Base-by-base conservation (phyloP, 192 early-diverging fungal species). In the Entophlyctis luteolus region DNA sequence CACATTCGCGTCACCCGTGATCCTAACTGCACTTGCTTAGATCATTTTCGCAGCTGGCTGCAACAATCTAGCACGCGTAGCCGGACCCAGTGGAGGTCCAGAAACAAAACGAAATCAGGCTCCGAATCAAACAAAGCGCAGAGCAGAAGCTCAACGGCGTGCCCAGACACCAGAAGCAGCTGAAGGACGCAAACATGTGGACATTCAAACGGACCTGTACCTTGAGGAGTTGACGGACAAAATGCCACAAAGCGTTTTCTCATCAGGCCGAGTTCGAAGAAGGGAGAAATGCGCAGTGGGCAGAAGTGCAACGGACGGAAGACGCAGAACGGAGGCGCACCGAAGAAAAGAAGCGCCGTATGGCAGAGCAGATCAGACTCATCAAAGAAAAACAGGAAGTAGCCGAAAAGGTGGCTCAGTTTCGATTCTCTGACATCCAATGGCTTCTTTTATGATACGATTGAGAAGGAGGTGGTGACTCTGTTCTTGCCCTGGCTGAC, bases 171-270 rank as follows among this genome's bases (percentile, higher is more conserved):
- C 84, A 8, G 84, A 86, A 3, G 77, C 84, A 10, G 81, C 85
- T 6, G 76, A 79, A 20, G 84, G 84, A 18, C 71, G 84, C 16
- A 72, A 70, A 42, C 84, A 86, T 68, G 70, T 78, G 33, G 84
- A 86, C 62, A 75, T 86, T 36, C 84, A 86, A 70, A 86, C 84
- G n/a, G 84, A 86, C 33, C 67, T 86, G 2, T 86, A 86, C 59
- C 70, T 86, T 35, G 84, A 86, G 57, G 84, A 86, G 56, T 70
- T 86, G 20, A 65, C 57, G 37, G 84, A 86, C 70, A 86, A 86
- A 59, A 79, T 86, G 10, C 84, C 84, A 33, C 83, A 86, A 55
- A 76, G 82, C n/a, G 67, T 68, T 71, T 82, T 80, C 0, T 74
- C 75, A 14, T 3, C 48, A 84, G 82, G 32, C 49, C 29, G 68